These are phyloP conservation scores for Tuber borchii DNA, from an alignment of 495 filamentous ascomycete species.

Conservation along the genomic window DNA sequence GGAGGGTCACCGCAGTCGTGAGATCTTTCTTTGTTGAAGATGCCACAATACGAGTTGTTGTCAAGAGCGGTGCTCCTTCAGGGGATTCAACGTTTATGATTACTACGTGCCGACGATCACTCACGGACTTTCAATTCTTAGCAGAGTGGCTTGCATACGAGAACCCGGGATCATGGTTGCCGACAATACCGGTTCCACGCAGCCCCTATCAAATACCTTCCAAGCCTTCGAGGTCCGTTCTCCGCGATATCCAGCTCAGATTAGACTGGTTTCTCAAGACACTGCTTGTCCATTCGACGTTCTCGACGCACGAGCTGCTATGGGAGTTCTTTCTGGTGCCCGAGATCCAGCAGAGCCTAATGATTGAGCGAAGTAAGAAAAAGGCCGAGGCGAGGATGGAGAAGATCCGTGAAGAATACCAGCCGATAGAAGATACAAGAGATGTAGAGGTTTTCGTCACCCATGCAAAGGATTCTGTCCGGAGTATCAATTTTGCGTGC, in stretches of 20 bases:
- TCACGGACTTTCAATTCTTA: conserved; percentile 85
- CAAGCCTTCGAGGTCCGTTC: conserved; percentile 75
- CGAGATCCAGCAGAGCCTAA: conserved; percentile 80
- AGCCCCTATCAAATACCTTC: conserved; percentile 90
- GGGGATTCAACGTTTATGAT: conserved; percentile 68
- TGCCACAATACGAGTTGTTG: conserved; percentile 80
- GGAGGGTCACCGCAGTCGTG: conserved; percentile 84
- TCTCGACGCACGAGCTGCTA: conserved; percentile 91
- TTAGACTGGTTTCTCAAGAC: conserved; percentile 82
- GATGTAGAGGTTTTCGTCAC: conserved; percentile 90
- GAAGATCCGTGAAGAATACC: conserved; percentile 77
- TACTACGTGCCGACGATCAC: conserved; percentile 85
- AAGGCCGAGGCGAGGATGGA: conserved; percentile 80
- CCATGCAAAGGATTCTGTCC: conserved; percentile 80
- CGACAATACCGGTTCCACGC: conserved; percentile 67
- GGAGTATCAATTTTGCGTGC: conserved; percentile 72
- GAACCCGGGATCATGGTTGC: conserved; percentile 91
- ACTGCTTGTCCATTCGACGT: conserved; percentile 81
- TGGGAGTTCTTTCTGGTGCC: conserved; percentile 99
- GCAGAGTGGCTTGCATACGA: conserved; percentile 81
- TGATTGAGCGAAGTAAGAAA: conserved; percentile 76
- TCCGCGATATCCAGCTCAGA: conserved; percentile 79
- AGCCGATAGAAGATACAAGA: conserved; percentile 74
- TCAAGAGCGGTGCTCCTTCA: conserved; percentile 81
- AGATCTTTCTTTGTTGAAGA: conserved; percentile 98